Base-by-base conservation (phyloP, 108 stramenopile genomes). In the Nitzschia sp. region DNA sequence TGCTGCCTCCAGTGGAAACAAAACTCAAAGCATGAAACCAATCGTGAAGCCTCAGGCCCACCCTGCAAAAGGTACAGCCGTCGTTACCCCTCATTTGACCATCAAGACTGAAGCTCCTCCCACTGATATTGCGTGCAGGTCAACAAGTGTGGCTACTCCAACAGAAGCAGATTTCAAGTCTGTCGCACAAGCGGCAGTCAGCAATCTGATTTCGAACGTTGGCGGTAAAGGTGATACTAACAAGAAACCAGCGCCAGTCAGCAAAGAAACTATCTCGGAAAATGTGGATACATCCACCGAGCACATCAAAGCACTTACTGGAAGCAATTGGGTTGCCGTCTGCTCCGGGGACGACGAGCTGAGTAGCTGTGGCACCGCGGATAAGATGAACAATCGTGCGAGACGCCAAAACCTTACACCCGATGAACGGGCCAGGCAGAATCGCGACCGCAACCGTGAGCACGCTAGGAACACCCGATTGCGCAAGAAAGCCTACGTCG, bases 391-490 rank as follows among this genome's bases (percentile, higher is more conserved):
- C 19, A 78, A 82, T 27, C 81, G 88, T 16, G 84, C 85, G 8
- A 73, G 88, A 16, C 77, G 92, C 31, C 83, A 82, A 23, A 91
- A 79, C 57, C 75, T 94, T 26, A 87, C 93, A 25, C 85, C 90
- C 26, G 93, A 94, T 70, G 93, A 94, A 69, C 80, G 93, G 26
- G 90, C 90, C 3, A 84, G 88, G 53, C 91, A 92, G 74, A 93
- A 94, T 53, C 89, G 95, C 27, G 95, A 98, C 63, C 88, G 97
- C 44, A 98, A 98, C 66, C 89, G 98, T 15, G 98, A 97, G 71
- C 96, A 98, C 70, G 98, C 98, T 35, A 87, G 96, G 26, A 97
- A 96, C 70, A 97, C 98, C 2, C 90, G 98, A 26, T 82, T 97
- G 11, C 86, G 96, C 6, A 98, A 98, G 75, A 98, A 98, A 74